These are phyloP conservation scores for Cutaneotrichosporon daszewskae DNA, from an alignment of 1,284 basidiomycete species.

Conservation along the genomic window DNA sequence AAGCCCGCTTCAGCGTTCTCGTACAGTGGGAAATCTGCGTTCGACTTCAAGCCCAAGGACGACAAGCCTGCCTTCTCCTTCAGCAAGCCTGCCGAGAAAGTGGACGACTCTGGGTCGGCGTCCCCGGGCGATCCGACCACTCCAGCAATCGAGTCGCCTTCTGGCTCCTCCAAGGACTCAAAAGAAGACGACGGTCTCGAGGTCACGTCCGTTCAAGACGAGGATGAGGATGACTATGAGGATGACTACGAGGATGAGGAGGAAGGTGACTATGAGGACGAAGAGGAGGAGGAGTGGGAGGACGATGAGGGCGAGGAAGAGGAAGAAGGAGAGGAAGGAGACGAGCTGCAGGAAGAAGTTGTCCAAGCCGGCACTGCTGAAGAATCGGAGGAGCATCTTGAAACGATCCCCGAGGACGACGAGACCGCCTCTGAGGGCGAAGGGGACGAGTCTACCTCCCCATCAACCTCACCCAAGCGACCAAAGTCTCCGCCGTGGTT, in stretches of 20 bases:
- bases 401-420: constrained; percentile 30
- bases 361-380: constrained; percentile 2
- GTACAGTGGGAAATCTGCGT: too few relatives aligned
- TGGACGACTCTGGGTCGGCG: not conserved
- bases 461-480: constrained; percentile 4
- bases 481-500: constrained; percentile 38
- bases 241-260: constrained; percentile 22
- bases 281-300: constrained; percentile 18
- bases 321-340: constrained; percentile 20
- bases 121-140: not conserved
- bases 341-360: constrained; percentile 18
- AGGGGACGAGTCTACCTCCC: constrained; percentile 3
- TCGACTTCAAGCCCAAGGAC: not conserved
- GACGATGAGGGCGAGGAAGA: constrained; percentile 21
- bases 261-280: constrained; percentile 16
- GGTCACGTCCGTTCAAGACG: not conserved
- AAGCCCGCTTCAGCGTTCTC: too few relatives aligned
- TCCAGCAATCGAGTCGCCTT: not conserved
- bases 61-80: not conserved
- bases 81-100: not conserved
- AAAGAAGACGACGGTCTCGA: not conserved
- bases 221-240: constrained; percentile 16
- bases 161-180: not conserved
- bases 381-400: constrained; percentile 17
- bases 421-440: constrained; percentile 16